Evolutionary conservation across 768 basidiomycete species (phyloP).

Genomic region (Psilocybe sp.): DNA sequence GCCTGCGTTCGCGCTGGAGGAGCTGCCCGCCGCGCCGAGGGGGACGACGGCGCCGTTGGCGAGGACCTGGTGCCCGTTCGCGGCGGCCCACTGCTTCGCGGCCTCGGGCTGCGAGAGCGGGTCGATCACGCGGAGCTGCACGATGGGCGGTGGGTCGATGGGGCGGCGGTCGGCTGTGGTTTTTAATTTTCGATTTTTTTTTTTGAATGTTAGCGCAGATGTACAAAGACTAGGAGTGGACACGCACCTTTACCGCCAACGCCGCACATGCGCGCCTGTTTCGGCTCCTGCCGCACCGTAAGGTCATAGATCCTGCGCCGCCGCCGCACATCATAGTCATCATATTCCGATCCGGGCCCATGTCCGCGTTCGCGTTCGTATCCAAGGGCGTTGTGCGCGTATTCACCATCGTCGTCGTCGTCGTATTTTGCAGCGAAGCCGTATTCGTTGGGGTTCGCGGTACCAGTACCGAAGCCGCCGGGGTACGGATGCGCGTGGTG

Average conservation of each 20-base stretch:
- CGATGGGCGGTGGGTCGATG: slow-evolving; percentile 94
- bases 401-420: no score
- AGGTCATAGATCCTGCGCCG: slow-evolving; percentile 76
- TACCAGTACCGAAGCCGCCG: no score
- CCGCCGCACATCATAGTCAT: background rate
- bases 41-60: background rate
- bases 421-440: no score
- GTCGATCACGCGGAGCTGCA: slow-evolving; percentile 89
- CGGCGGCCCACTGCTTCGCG: no score
- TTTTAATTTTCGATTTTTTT: no score
- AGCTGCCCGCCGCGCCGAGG: slow-evolving; percentile 3
- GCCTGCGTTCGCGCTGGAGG: slow-evolving; percentile 4
- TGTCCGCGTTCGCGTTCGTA: no score
- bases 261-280: slow-evolving; percentile 89
- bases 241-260: slow-evolving; percentile 72
- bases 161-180: slow-evolving; percentile 87
- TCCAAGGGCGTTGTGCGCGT: no score
- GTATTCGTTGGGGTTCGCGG: no score
- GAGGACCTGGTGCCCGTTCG: slow-evolving; percentile 5
- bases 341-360: no score
- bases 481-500: no score
- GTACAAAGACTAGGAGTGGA: no score
- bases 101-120: slow-evolving; percentile 22
- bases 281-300: slow-evolving; percentile 85
- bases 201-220: no score